phyloP scores from a whole-genome alignment of 2,329 filamentous ascomycete species.

The Sphaerulina musiva region DNA sequence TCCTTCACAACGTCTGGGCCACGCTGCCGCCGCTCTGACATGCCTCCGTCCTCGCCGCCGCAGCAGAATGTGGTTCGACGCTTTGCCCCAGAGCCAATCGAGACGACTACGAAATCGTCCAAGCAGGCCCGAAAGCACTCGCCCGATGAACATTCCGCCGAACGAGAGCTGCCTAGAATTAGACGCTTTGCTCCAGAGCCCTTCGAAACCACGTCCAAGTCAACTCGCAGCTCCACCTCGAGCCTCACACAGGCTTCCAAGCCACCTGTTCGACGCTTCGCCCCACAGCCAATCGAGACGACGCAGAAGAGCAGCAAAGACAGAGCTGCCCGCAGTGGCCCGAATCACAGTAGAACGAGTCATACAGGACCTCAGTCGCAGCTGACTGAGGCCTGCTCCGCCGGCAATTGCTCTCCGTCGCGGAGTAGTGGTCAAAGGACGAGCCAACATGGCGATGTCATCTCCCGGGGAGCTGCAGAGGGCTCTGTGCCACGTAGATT shows the following conservation, averaged over 20 bases:
- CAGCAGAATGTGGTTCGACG: conserved; percentile 15
- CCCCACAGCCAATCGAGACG: conserved; percentile 37
- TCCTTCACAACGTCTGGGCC: conserved; percentile 16
- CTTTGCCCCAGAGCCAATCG: conserved; percentile 31
- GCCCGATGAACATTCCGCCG: neutral
- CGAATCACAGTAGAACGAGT: conserved; percentile 3
- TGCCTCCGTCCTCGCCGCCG: conserved; percentile 11
- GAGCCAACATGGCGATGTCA: conserved; percentile 17
- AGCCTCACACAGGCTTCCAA: conserved; percentile 15
- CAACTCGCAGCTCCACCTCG: conserved; percentile 35
- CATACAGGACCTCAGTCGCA: conserved; percentile 31
- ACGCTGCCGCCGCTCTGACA: conserved; percentile 15
- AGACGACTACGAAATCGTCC: conserved; percentile 20
- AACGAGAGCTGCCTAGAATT: conserved; percentile 18
- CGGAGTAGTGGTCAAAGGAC: conserved; percentile 19
- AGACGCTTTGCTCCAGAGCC: conserved; percentile 61
- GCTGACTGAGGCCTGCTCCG: conserved; percentile 30
- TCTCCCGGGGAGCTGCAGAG: conserved; percentile 12
- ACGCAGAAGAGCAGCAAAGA: conserved; percentile 30
- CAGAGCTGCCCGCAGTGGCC: conserved; percentile 11
- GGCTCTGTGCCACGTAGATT: conserved; percentile 48
- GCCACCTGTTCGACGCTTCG: conserved; percentile 21
- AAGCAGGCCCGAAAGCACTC: conserved; percentile 7
- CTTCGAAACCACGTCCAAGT: conserved; percentile 64
- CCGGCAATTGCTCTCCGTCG: conserved; percentile 21